Evolutionary conservation across 1,139 yeast genomes (phyloP).

Genomic region (Trichomonascaceae sp.): DNA sequence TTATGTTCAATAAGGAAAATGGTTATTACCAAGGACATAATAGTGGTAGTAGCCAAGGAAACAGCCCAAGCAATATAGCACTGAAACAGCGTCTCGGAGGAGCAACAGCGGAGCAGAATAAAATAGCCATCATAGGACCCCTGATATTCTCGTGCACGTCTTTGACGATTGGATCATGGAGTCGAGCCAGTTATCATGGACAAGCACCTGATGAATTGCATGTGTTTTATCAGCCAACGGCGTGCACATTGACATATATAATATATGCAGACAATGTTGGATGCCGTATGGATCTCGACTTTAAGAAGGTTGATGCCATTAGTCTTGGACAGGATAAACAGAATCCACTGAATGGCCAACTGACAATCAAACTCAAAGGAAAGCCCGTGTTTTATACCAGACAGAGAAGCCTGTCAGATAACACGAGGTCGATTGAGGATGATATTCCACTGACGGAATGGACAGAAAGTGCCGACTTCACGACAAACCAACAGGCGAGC

Average conservation of each 20-base stretch:
- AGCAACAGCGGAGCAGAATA: not conserved
- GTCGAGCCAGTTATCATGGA: constrained; percentile 21
- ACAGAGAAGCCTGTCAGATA: constrained; percentile 7
- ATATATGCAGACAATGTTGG: constrained; percentile 24
- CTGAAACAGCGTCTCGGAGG: not conserved
- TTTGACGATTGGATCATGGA: constrained; percentile 30
- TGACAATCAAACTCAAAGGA: constrained; percentile 19
- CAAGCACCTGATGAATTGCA: constrained; percentile 19
- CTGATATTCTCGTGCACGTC: constrained; percentile 22
- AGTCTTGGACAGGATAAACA: constrained; percentile 13
- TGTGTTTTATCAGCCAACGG: constrained; percentile 23
- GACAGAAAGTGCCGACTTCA: constrained; percentile 25
- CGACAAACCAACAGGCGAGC: constrained; percentile 18
- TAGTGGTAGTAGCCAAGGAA: not conserved
- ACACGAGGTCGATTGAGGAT: constrained; percentile 14
- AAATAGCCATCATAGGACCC: not conserved
- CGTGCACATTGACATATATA: constrained; percentile 23
- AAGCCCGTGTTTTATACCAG: constrained; percentile 25
- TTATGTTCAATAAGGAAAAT: constrained; percentile 4
- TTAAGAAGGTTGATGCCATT: constrained; percentile 19
- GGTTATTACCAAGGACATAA: constrained; percentile 1
- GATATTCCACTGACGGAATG: constrained; percentile 16
- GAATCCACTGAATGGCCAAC: constrained; percentile 17
- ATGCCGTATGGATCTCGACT: constrained; percentile 25
- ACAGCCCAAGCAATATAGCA: not conserved